Base-by-base conservation (phyloP, 164 flowering plant genomes). In the Cinnamomum micranthum region DNA sequence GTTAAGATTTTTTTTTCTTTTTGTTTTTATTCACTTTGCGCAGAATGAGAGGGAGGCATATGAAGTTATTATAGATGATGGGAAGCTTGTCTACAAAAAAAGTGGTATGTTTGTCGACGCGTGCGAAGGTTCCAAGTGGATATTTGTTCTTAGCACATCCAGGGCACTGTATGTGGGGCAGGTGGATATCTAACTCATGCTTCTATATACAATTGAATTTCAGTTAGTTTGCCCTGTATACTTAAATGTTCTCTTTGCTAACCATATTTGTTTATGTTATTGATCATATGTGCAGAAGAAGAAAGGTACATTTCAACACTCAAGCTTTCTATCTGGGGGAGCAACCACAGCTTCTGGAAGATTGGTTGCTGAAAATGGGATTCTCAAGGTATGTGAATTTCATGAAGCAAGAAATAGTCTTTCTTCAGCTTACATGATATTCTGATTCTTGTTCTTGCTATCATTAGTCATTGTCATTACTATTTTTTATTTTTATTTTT, bases 291-390 rank as follows among this genome's bases (percentile, higher is more conserved):
- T 60, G 33, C 73, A 85, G 86, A 91, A 92, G 85, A 82, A 82
- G 78, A 92, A 91, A 80, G 95, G 97, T 28, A 63, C 33, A 2
- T 92, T 92, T 73, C 95, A 92, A 70, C 97, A 92, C 77, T 91
- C 97, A 1, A 91, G 94, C 81, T 92, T 92, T 78, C 82, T 92
- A 1, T 73, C 97, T 10, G 95, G 97, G 0, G 97, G 85, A 4
- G 95, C 91, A n/a, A 86, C 86, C 51, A 87, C 84, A 6, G 86
- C 97, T 1, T 85, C 95, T 22, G 97, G 95, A n/a, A 84, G 95
- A 84, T 74, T 92, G 68, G 88, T 88, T 17, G 89, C 86, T 17
- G 88, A 77, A 22, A 19, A 76, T 73, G 97, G 97, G n/a, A 73
- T 82, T 75, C 91, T 91, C 14, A 80, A 89, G 89, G 97, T 86